phyloP scores from a whole-genome alignment of 768 basidiomycete genomes.

The Phanerochaete sordida region DNA sequence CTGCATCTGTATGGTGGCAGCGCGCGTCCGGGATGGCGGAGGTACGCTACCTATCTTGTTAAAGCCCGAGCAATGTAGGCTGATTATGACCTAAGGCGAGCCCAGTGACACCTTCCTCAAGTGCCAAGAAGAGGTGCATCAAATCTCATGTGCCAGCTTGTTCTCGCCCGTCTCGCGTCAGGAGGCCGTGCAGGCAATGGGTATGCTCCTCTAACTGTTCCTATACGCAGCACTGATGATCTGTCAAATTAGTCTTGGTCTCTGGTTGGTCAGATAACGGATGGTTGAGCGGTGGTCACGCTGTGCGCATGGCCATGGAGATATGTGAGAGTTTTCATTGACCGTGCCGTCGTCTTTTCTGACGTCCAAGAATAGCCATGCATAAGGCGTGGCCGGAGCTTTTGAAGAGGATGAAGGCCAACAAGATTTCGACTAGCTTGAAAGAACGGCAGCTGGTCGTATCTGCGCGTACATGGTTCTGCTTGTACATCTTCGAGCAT shows the following conservation, averaged over 20 bases:
- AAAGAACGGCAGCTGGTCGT: slow-evolving; percentile 78
- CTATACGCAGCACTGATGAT: background rate
- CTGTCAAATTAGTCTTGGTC: slow-evolving; percentile 59
- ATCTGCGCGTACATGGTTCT: slow-evolving; percentile 88
- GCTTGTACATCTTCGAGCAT: slow-evolving; percentile 90
- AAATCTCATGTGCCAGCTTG: slow-evolving; percentile 79
- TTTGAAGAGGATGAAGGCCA: slow-evolving; percentile 70
- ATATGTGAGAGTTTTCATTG: slow-evolving; percentile 51
- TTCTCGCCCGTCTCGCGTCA: slow-evolving; percentile 82
- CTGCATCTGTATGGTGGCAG: slow-evolving; percentile 91
- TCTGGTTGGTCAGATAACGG: slow-evolving; percentile 95
- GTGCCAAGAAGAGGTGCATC: slow-evolving; percentile 81
- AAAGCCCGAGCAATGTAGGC: background rate
- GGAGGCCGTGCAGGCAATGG: slow-evolving; percentile 93
- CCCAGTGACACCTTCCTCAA: slow-evolving; percentile 70
- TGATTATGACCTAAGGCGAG: slow-evolving; percentile 32
- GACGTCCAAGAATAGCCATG: slow-evolving; percentile 51
- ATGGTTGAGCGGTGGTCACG: slow-evolving; percentile 94
- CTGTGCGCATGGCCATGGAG: slow-evolving; percentile 97
- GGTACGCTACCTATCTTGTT: slow-evolving; percentile 41
- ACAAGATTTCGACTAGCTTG: slow-evolving; percentile 51
- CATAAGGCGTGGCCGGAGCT: slow-evolving; percentile 90
- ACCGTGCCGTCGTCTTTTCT: background rate
- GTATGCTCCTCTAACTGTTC: slow-evolving; percentile 38
- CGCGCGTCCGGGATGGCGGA: slow-evolving; percentile 87